Evolutionary conservation across 305 asterid genomes (phyloP), one percentile per base, ranked within the genome.

Genomic region (Fraxinus latifolia): DNA sequence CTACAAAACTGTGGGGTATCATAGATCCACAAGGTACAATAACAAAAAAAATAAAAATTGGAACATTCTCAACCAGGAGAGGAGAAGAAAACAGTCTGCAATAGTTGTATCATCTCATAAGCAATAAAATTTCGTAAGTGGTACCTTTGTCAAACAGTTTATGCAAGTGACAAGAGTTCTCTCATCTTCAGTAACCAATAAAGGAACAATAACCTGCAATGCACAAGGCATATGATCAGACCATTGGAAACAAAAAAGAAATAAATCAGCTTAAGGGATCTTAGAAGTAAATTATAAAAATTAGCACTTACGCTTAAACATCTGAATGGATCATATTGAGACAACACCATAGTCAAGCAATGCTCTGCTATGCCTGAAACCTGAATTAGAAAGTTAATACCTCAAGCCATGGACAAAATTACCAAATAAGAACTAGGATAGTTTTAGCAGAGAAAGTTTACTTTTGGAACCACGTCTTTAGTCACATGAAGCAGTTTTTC

Each of bases 111-210:
- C 39, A 75, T 75, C 77, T 29, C 27, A 17, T 34, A 71, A 72
- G 68, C 80, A 74, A 81, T 11, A 19, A 53, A 79, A 32, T 68
- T 68, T 76, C 21, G 42, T 34, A 62, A 76, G 50, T 67, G 68
- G 79, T 90, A 96, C 99, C 99, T 96, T 96, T 77, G 99, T 96
- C 89, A 96, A 88, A 89, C 98, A 93, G 90, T 94, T 96, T 82
- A 94, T 92, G 89, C 98, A 96, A 34, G 97, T 93, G 83, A 96
- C 98, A 47, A 96, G 97, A 84, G 95, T 94, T 92, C 90, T 91
- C 89, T 96, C 99, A 79, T 96, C 99, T 88, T 94, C 99, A 9
- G 98, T 93, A 74, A 90, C 97, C 79, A 96, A 92, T 86, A 95
- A 89, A 21, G 99, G 99, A 86, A 93, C 97, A 86, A 96, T 88